phyloP scores from a whole-genome alignment of 192 early-diverging fungal genomes.

The Lobosporangium transversale region DNA sequence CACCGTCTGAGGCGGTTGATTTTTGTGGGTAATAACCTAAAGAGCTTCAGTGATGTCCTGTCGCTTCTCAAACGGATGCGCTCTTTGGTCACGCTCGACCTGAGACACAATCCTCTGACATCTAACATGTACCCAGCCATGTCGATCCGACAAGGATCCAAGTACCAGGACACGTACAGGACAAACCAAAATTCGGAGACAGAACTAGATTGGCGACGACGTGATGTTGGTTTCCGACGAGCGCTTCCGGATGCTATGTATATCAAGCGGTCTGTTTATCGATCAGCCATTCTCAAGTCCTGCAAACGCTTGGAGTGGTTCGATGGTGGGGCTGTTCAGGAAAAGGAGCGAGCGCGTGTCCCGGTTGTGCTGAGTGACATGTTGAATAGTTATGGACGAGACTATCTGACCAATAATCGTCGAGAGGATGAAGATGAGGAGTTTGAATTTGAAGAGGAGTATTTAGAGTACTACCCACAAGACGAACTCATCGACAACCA shows the following conservation, averaged over 20 bases:
- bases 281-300: conserved; percentile 41
- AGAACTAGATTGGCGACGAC: conserved; percentile 44
- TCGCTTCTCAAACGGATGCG: conserved; percentile 47
- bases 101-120: conserved; percentile 45
- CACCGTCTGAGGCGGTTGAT: conserved; percentile 54
- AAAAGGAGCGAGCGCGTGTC: conserved; percentile 38
- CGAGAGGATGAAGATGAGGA: conserved; percentile 47
- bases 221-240: conserved; percentile 42
- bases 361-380: conserved; percentile 27
- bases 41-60: conserved; percentile 42
- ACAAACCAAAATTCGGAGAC: conserved; percentile 44
- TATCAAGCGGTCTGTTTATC: conserved; percentile 42
- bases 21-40: conserved; percentile 57
- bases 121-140: conserved; percentile 55
- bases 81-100: conserved; percentile 39
- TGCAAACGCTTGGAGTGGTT: conserved; percentile 48
- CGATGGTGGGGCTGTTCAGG: conserved; percentile 36
- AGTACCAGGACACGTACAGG: conserved; percentile 49
- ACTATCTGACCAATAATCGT: conserved; percentile 21
- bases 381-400: conserved; percentile 35
- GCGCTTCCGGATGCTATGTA: conserved; percentile 43
- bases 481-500: not conserved
- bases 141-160: conserved; percentile 47
- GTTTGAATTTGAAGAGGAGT: conserved; percentile 13
- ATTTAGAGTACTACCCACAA: conserved; percentile 8